phyloP scores from a whole-genome alignment of 352 stramenopile species.

The Peronospora farinosa region DNA sequence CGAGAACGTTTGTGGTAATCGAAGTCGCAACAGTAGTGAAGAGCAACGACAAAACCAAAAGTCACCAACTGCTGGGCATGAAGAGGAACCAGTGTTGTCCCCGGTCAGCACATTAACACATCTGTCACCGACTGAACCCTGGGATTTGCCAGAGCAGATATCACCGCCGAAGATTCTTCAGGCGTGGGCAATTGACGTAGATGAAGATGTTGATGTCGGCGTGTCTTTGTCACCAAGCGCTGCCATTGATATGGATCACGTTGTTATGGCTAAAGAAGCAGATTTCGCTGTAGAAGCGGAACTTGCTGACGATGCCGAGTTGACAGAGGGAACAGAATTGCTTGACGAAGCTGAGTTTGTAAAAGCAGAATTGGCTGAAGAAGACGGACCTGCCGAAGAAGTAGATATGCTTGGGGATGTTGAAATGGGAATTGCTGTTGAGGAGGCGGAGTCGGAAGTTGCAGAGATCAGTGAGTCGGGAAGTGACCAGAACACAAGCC shows the following conservation, averaged over 20 bases:
- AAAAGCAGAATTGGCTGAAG: slow-evolving; percentile 9
- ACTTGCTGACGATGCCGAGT: slow-evolving; percentile 11
- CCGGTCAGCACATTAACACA: slow-evolving; percentile 16
- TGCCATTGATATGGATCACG: slow-evolving; percentile 9
- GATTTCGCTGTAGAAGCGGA: slow-evolving; percentile 12
- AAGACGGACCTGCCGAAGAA: slow-evolving; percentile 16
- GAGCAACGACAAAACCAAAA: slow-evolving; percentile 14
- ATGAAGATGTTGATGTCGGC: slow-evolving; percentile 17
- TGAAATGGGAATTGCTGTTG: slow-evolving; percentile 28
- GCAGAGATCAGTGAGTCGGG: slow-evolving; percentile 11
- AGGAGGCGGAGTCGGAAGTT: slow-evolving; percentile 22
- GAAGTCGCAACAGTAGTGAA: slow-evolving; percentile 28
- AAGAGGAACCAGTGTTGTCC: slow-evolving; percentile 23
- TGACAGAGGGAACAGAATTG: slow-evolving; percentile 11
- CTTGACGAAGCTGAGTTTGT: slow-evolving; percentile 1
- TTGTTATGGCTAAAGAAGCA: slow-evolving; percentile 15
- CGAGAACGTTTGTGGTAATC: slow-evolving; percentile 9
- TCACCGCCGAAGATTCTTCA: slow-evolving; percentile 19
- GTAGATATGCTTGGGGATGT: slow-evolving; percentile 31
- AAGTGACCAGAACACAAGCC: slow-evolving; percentile 12
- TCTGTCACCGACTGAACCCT: slow-evolving; percentile 31
- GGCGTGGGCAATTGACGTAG: slow-evolving; percentile 7
- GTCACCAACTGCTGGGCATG: slow-evolving; percentile 10
- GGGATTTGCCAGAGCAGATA: slow-evolving; percentile 28
- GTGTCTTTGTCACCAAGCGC: slow-evolving; percentile 10